Percentiles rank a stretch among this genome's conserved stretches.
Evolutionary conservation across 257 asterid species (phyloP).

Genomic region (Plectranthus barbatus): DNA sequence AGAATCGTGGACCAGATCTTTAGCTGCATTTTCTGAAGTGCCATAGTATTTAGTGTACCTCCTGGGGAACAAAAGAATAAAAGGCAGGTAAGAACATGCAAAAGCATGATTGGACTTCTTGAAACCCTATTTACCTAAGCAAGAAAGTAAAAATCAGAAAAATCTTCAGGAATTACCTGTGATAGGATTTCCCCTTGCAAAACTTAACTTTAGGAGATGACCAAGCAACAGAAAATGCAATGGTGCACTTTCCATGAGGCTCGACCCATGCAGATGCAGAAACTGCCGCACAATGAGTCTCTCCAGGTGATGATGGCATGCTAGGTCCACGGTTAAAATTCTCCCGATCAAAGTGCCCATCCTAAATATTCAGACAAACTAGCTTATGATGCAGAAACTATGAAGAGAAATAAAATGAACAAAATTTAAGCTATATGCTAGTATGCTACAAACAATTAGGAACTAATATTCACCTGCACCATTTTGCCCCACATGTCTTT

Average conservation of each 20-base stretch:
- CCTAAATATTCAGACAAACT: slow-evolving; percentile 34
- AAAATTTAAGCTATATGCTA: background rate
- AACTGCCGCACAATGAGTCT: slow-evolving; percentile 91
- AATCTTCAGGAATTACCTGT: slow-evolving; percentile 42
- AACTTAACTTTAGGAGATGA: slow-evolving; percentile 92
- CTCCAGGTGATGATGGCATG: slow-evolving; percentile 90
- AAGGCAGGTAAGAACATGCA: background rate
- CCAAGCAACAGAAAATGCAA: slow-evolving; percentile 92
- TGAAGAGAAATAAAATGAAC: background rate
- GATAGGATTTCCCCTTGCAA: slow-evolving; percentile 87
- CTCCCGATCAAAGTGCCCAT: slow-evolving; percentile 85
- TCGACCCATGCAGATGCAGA: slow-evolving; percentile 97
- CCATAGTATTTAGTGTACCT: slow-evolving; percentile 96
- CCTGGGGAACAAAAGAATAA: slow-evolving; percentile 40
- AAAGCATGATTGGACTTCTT: background rate
- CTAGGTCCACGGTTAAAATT: slow-evolving; percentile 67
- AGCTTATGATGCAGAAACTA: slow-evolving; percentile 1
- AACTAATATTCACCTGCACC: slow-evolving; percentile 50
- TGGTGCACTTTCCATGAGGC: slow-evolving; percentile 90
- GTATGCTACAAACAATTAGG: background rate
- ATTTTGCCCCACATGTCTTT: slow-evolving; percentile 94
- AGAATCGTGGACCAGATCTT: slow-evolving; percentile 86
- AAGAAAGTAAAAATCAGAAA: background rate
- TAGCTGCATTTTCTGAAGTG: slow-evolving; percentile 77
- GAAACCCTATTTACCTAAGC: background rate